Conservation (phyloP, 352 stramenopile genomes). For the Phytophthora multivora region DNA sequence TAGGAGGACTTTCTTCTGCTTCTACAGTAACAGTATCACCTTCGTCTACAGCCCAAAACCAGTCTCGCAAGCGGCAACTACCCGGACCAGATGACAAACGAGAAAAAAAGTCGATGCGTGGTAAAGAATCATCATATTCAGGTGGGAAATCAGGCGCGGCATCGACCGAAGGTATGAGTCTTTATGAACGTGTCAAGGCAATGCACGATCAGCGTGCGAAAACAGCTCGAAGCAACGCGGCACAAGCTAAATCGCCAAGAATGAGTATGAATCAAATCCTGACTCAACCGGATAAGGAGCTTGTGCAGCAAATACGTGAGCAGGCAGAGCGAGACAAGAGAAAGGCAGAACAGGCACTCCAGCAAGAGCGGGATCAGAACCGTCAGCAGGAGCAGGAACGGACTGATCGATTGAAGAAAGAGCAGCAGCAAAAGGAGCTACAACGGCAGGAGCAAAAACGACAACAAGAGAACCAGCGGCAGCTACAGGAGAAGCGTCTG, state of each 20-base stretch:
- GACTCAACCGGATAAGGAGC: constrained; percentile 16
- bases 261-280: constrained; percentile 19
- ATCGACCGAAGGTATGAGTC: constrained; percentile 35
- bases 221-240: constrained; percentile 7
- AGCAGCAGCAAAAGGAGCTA: constrained; percentile 13
- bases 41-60: constrained; percentile 10
- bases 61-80: constrained; percentile 38
- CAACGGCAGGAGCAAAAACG: constrained; percentile 13
- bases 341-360: constrained; percentile 8
- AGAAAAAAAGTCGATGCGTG: constrained; percentile 24
- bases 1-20: constrained; percentile 6
- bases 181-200: constrained; percentile 51
- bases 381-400: constrained; percentile 14
- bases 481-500: background rate
- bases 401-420: constrained; percentile 11
- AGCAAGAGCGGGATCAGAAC: constrained; percentile 14
- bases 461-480: background rate
- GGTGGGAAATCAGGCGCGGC: constrained; percentile 2
- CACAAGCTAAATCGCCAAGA: constrained; percentile 18
- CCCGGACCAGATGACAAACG: constrained; percentile 14
- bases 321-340: constrained; percentile 5
- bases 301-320: background rate
- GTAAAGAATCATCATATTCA: background rate
- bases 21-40: background rate
- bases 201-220: constrained; percentile 46